Conservation (phyloP, 2,329 filamentous ascomycete species). For the Nannizziopsis arthrosporioides region DNA sequence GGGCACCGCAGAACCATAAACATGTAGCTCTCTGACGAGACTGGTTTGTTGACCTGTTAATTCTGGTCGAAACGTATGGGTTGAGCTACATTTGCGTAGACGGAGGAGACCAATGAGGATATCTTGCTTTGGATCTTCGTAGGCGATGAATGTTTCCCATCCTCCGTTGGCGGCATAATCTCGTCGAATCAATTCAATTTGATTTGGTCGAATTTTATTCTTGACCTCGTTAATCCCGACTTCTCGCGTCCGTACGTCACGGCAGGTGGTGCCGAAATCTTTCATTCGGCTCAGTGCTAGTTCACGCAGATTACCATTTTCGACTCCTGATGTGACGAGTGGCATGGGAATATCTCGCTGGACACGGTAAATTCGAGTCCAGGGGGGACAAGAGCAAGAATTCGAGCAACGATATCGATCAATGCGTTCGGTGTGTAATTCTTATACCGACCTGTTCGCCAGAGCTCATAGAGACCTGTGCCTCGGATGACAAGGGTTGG, state of each 20-base stretch:
- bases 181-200: constrained; percentile 85
- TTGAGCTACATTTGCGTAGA: constrained; percentile 77
- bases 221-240: constrained; percentile 99
- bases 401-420: constrained; percentile 91
- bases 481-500: constrained; percentile 94
- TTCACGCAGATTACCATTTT: constrained; percentile 93
- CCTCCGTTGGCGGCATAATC: constrained; percentile 93
- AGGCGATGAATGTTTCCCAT: constrained; percentile 97
- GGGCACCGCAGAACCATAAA: constrained; percentile 94
- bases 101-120: constrained; percentile 86
- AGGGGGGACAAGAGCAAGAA: constrained; percentile 89
- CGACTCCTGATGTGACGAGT: constrained; percentile 92
- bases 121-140: constrained; percentile 97
- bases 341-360: constrained; percentile 99
- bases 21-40: constrained; percentile 85
- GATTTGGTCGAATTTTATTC: constrained; percentile 91
- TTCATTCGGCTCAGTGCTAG: constrained; percentile 95
- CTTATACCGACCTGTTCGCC: constrained; percentile 92
- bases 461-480: constrained; percentile 91
- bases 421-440: constrained; percentile 97
- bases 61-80: constrained; percentile 85
- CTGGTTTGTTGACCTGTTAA: constrained; percentile 77
- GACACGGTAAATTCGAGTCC: constrained; percentile 97
- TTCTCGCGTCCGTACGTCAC: constrained; percentile 89
- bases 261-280: constrained; percentile 93